These are phyloP conservation scores for Takashimella koratensis DNA, from an alignment of 1,284 basidiomycete genomes.

Conservation along the genomic window DNA sequence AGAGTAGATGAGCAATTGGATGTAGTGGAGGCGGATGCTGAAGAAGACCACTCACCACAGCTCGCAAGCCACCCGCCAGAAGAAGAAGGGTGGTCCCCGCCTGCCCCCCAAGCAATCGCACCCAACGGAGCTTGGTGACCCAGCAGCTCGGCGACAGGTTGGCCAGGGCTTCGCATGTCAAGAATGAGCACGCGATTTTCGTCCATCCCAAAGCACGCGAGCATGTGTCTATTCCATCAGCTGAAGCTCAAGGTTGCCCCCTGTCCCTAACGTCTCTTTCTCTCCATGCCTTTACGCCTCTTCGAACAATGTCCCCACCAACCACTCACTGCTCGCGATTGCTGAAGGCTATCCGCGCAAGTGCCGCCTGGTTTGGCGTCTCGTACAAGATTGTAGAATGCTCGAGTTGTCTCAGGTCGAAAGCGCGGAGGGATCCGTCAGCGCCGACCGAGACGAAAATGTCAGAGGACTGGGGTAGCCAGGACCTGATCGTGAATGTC, in stretches of 20 bases:
- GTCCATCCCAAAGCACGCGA: slow-evolving; percentile 58
- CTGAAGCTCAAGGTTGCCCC: too few relatives aligned
- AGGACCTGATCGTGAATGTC: slow-evolving; percentile 55
- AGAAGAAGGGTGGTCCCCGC: slow-evolving; percentile 37
- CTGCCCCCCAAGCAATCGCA: slow-evolving; percentile 76
- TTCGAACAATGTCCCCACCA: too few relatives aligned
- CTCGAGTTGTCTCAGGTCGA: slow-evolving; percentile 91
- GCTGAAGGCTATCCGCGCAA: slow-evolving; percentile 78
- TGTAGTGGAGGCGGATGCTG: too few relatives aligned
- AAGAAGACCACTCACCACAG: slow-evolving; percentile 58
- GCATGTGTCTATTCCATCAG: slow-evolving; percentile 48
- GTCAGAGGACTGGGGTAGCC: slow-evolving; percentile 96
- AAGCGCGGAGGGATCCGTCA: slow-evolving; percentile 92
- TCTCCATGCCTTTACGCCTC: too few relatives aligned
- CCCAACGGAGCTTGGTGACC: slow-evolving; percentile 69
- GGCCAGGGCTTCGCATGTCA: slow-evolving; percentile 90
- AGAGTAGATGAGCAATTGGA: too few relatives aligned
- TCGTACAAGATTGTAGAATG: slow-evolving; percentile 99
- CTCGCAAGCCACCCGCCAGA: slow-evolving; percentile 77
- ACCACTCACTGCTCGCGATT: slow-evolving; percentile 43
- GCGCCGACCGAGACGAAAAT: slow-evolving; percentile 98
- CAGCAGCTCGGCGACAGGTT: slow-evolving; percentile 83
- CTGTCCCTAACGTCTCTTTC: too few relatives aligned
- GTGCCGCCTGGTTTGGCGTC: slow-evolving; percentile 63
- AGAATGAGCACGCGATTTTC: slow-evolving; percentile 80